These are phyloP conservation scores for Plenodomus lindquistii DNA, from an alignment of 2,329 filamentous ascomycete species.

Conservation along the genomic window DNA sequence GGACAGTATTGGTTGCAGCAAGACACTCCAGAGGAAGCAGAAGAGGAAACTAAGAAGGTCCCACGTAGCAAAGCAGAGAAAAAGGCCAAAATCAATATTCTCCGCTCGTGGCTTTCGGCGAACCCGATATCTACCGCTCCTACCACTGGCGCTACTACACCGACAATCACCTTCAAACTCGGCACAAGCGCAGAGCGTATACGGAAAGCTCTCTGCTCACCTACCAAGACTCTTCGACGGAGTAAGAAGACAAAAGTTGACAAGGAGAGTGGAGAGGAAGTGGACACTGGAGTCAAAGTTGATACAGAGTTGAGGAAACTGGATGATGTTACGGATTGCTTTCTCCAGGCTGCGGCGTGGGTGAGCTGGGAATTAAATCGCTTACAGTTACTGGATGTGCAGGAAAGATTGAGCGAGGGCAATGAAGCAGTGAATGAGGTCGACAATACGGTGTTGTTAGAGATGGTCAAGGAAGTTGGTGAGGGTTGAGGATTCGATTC, in stretches of 20 bases:
- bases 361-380: slow-evolving; percentile 71
- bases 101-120: slow-evolving; percentile 45
- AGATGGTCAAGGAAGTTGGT: slow-evolving; percentile 10
- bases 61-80: slow-evolving; percentile 53
- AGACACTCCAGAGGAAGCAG: slow-evolving; percentile 13
- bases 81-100: slow-evolving; percentile 66
- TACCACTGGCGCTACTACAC: slow-evolving; percentile 6
- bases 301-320: slow-evolving; percentile 57
- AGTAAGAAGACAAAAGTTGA: slow-evolving; percentile 8
- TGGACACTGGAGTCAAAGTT: neutral
- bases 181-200: slow-evolving; percentile 6
- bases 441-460: slow-evolving; percentile 11
- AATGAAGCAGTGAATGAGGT: neutral
- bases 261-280: slow-evolving; percentile 18
- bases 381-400: slow-evolving; percentile 14
- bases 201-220: slow-evolving; percentile 11
- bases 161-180: slow-evolving; percentile 22
- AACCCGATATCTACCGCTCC: slow-evolving; percentile 9
- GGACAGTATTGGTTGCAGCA: slow-evolving; percentile 42
- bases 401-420: neutral
- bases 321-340: slow-evolving; percentile 79
- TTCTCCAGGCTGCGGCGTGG: slow-evolving; percentile 78
- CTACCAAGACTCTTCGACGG: slow-evolving; percentile 2
- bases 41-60: slow-evolving; percentile 34
- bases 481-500: neutral